A percentile compares a stretch with the other conserved stretches of the same genome.
Evolutionary conservation across 768 basidiomycete species (phyloP).

Genomic region (Leccinum subgranulosum): DNA sequence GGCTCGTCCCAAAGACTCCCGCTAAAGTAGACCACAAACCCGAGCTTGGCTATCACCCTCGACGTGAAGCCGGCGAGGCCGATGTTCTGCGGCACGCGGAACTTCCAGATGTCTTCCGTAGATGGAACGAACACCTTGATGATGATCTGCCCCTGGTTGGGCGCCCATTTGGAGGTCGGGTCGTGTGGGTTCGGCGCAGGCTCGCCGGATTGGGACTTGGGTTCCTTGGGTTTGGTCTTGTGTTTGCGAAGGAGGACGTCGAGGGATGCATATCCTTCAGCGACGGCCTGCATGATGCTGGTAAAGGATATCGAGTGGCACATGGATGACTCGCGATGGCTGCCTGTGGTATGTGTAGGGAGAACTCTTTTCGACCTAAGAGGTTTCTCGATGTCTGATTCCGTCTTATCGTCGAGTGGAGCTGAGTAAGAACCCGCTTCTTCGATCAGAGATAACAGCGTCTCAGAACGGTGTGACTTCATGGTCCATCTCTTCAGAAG

Average conservation of each 20-base stretch:
- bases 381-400: background rate
- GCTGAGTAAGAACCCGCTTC: background rate
- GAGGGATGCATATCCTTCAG: conserved; percentile 13
- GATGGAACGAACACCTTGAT: conserved; percentile 40
- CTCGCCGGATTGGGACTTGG: background rate
- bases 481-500: conserved; percentile 1
- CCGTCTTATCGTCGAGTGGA: background rate
- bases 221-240: conserved; percentile 3
- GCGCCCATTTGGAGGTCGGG: conserved; percentile 26
- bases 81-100: conserved; percentile 33
- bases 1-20: conserved; percentile 31
- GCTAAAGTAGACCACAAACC: conserved; percentile 33
- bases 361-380: background rate
- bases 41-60: conserved; percentile 35
- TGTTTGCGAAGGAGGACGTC: conserved; percentile 17
- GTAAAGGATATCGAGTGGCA: conserved; percentile 15
- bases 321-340: conserved; percentile 13
- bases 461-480: conserved; percentile 12
- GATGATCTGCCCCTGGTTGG: conserved; percentile 33
- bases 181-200: background rate
- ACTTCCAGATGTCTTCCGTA: conserved; percentile 39
- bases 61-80: conserved; percentile 30
- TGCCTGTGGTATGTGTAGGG: background rate
- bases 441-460: conserved; percentile 12
- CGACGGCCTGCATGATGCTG: conserved; percentile 11